A percentile compares a stretch with the other conserved stretches of the same genome.
Conservation (phyloP, 2,329 filamentous ascomycete genomes). For the Cytospora mali region DNA sequence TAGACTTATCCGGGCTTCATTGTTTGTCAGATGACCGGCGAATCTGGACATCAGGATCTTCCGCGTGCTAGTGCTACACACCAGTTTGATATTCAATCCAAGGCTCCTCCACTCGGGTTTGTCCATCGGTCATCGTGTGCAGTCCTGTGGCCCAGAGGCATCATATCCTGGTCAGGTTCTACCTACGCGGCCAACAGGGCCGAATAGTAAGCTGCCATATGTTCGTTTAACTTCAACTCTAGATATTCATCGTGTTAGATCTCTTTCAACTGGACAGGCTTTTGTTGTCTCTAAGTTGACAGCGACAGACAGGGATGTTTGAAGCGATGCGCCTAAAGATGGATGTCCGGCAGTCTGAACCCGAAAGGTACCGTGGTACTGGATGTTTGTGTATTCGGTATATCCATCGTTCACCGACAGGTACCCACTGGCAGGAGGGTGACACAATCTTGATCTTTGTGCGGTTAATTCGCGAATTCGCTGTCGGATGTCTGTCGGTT, state of each 20-base stretch:
- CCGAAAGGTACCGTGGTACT: too few species aligned
- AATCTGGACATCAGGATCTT: background rate
- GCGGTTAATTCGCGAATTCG: background rate
- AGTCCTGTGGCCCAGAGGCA: background rate
- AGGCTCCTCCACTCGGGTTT: conserved; percentile 11
- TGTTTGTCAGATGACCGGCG: background rate
- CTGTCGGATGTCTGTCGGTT: background rate
- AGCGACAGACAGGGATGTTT: background rate
- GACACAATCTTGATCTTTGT: background rate
- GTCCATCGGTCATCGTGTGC: conserved; percentile 12
- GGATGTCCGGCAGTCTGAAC: background rate
- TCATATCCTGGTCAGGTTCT: background rate
- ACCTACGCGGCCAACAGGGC: background rate
- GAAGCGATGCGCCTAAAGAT: background rate
- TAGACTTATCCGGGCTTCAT: conserved; percentile 10
- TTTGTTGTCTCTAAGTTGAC: background rate
- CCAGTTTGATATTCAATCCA: background rate
- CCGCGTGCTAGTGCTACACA: conserved; percentile 11
- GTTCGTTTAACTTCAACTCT: background rate
- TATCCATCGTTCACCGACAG: background rate
- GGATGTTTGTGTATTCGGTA: background rate
- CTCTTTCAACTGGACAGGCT: conserved; percentile 5
- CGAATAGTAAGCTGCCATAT: conserved; percentile 8
- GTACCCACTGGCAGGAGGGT: background rate
- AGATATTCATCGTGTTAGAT: background rate